A percentile compares a stretch with the other conserved stretches of the same genome.
These are phyloP conservation scores for Neoboletus brunneissimus DNA, from an alignment of 768 basidiomycete species.

Conservation along the genomic window DNA sequence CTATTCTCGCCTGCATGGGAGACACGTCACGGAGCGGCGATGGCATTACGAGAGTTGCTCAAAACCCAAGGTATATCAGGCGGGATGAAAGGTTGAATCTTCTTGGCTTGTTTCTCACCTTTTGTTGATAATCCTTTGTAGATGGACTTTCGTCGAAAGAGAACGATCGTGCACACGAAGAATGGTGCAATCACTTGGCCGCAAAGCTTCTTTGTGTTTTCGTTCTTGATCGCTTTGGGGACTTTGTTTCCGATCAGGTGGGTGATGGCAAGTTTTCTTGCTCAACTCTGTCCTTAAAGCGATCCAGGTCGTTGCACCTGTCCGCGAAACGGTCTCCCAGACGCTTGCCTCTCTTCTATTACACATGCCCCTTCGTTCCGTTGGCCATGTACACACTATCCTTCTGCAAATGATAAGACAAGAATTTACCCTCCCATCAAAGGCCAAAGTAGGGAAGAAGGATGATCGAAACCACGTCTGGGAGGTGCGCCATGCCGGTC, in stretches of 20 bases:
- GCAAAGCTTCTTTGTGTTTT: conserved; percentile 86
- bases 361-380: conserved; percentile 80
- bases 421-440: conserved; percentile 55
- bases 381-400: conserved; percentile 76
- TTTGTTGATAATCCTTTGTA: conserved; percentile 26
- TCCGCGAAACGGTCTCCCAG: conserved; percentile 94
- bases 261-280: conserved; percentile 6
- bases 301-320: conserved; percentile 84
- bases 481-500: conserved; percentile 97
- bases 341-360: conserved; percentile 86
- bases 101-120: neutral
- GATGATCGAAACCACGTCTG: conserved; percentile 65
- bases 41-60: conserved; percentile 86
- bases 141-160: conserved; percentile 51
- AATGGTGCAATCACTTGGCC: conserved; percentile 88
- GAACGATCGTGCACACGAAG: conserved; percentile 69
- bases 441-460: conserved; percentile 32
- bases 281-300: neutral
- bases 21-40: conserved; percentile 87
- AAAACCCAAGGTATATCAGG: conserved; percentile 79
- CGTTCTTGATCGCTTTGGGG: conserved; percentile 95
- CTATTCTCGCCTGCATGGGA: conserved; percentile 90
- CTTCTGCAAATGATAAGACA: conserved; percentile 94
- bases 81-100: conserved; percentile 67
- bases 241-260: conserved; percentile 92